These are phyloP conservation scores for Curvularia lunata DNA, from an alignment of 2,329 filamentous ascomycete species.

Conservation along the genomic window DNA sequence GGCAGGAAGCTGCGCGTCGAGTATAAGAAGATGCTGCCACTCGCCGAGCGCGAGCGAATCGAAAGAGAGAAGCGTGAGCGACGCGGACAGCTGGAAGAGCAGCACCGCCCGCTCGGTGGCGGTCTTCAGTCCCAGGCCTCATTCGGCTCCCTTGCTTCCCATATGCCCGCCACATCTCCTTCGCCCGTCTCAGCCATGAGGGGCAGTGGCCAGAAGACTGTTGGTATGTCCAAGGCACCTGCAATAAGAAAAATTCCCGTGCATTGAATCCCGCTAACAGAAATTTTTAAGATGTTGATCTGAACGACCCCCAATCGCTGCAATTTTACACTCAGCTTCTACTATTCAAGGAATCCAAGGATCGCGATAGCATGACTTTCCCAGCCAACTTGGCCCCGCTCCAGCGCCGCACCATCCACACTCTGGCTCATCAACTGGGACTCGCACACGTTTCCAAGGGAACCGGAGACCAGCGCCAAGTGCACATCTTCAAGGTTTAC, in stretches of 20 bases:
- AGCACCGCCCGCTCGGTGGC: constrained; percentile 76
- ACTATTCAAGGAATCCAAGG: constrained; percentile 81
- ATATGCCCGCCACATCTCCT: constrained; percentile 68
- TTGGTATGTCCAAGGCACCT: constrained; percentile 44
- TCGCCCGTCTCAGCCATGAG: constrained; percentile 68
- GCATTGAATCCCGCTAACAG: constrained; percentile 22
- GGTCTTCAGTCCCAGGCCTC: constrained; percentile 85
- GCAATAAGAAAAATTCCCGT: constrained; percentile 9
- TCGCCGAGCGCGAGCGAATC: constrained; percentile 92
- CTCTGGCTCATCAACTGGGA: constrained; percentile 92
- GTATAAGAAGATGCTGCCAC: constrained; percentile 99
- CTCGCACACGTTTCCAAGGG: constrained; percentile 90
- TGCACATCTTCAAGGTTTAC: constrained; percentile 81
- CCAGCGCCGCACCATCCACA: constrained; percentile 89
- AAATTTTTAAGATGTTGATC: constrained; percentile 71
- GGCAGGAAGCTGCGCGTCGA: constrained; percentile 94
- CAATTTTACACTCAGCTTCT: constrained; percentile 89
- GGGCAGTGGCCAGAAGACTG: constrained; percentile 50
- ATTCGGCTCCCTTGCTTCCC: constrained; percentile 76
- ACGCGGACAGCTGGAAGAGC: constrained; percentile 93
- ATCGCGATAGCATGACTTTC: constrained; percentile 83
- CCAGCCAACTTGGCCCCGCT: constrained; percentile 78
- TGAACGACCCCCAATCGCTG: constrained; percentile 88
- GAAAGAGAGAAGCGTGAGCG: constrained; percentile 97
- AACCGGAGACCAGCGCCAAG: constrained; percentile 82